Evolutionary conservation across 257 asterid species (phyloP).

Genomic region (Galeopsis tetrahit): DNA sequence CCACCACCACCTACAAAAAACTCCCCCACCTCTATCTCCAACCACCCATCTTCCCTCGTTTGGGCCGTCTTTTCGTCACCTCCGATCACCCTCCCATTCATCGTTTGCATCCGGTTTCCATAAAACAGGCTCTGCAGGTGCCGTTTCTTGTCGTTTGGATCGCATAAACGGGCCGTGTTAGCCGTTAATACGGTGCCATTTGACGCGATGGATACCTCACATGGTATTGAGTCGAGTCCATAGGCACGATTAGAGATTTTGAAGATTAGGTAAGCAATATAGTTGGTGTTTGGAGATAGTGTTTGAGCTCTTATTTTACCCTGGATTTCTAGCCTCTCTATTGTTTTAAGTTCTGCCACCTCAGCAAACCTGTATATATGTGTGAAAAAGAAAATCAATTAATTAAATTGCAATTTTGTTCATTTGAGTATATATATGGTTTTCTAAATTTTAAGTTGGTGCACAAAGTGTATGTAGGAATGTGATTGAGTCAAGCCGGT

Average conservation of each 20-base stretch:
- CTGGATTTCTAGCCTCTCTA: constrained; percentile 34
- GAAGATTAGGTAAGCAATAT: constrained; percentile 42
- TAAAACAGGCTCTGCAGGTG: constrained; percentile 27
- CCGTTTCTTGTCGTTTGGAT: constrained; percentile 2
- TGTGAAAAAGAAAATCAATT: background rate
- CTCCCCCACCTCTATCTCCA: constrained; percentile 44
- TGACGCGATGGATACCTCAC: constrained; percentile 26
- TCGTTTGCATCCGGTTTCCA: constrained; percentile 32
- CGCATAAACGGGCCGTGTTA: constrained; percentile 26
- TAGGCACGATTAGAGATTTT: constrained; percentile 30
- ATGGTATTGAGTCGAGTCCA: constrained; percentile 42
- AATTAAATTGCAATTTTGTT: background rate
- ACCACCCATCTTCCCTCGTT: constrained; percentile 43
- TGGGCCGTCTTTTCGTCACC: constrained; percentile 25
- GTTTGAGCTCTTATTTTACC: constrained; percentile 27
- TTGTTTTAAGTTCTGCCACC: constrained; percentile 38
- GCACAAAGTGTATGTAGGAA: background rate
- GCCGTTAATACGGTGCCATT: background rate
- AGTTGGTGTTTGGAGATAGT: constrained; percentile 37
- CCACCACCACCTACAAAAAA: constrained; percentile 23
- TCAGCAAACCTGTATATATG: constrained; percentile 34
- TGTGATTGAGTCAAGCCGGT: too few species aligned
- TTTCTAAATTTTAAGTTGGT: background rate
- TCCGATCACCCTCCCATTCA: constrained; percentile 31
- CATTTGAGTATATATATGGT: background rate